Evolutionary conservation across 306 rosid genomes (phyloP), one percentile per base, ranked within the genome.

Genomic region (Astragalus membranaceus): DNA sequence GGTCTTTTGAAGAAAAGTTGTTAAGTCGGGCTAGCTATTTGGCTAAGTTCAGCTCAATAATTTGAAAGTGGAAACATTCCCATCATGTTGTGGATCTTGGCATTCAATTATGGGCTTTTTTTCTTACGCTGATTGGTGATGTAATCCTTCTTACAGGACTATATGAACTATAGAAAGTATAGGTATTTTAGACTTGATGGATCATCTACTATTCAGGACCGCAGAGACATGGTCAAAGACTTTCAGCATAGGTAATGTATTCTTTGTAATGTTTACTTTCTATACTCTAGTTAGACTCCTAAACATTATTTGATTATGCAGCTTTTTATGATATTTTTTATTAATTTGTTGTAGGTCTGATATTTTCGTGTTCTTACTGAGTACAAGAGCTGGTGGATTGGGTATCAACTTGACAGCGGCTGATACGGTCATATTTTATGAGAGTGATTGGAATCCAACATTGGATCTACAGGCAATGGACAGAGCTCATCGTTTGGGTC

Each of bases 361-460:
- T 81, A 87, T 91, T 78, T 94, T 94, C 70, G 99, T 94, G 73
- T 94, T 94, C 83, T 86, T 94, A 78, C 79, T 94, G 72, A 94
- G 99, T 81, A 94, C 99, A 73, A 89, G 99, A 86, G 99, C 99
- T 57, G 99, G 99, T 85, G 99, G 99, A 66, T 86, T 94, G 81
- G 99, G 99, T 67, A 94, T 94, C 69, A 94, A 94, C 85, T 91
- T 94, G 88, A 94, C 99, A 75, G 99, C 99, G 39, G 99, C 99
- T 46, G 99, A 94, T 70, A 94, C 99, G 5, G 99, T 94, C 83
- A 91, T 94, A 80, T 94, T 94, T 79, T 94, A 94, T 64, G 99
- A 94, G 85, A 94, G 95, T 87, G 99, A 94, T 85, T 94, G 99
- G 99, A 94, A 94, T 84, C 99, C 99, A 33, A 94, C 99, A 32